Evolutionary conservation across 2,329 filamentous ascomycete genomes (phyloP), one percentile per base, ranked within the genome.

Genomic region (Didymella exigua): DNA sequence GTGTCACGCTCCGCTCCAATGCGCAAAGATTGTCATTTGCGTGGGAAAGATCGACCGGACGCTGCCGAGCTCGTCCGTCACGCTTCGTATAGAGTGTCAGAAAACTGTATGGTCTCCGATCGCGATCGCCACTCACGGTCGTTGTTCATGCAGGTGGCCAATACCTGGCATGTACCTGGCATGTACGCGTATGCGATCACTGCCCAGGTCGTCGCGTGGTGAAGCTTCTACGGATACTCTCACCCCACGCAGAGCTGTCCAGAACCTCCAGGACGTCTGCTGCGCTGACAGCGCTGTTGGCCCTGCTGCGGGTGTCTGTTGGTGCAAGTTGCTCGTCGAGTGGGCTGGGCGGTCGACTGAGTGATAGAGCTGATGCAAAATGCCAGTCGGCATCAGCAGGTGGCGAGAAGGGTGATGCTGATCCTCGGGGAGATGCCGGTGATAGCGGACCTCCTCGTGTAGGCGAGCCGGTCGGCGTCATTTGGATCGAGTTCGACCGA

Each of bases 171-270:
- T 19, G 24, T 42, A 34, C 34, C 16, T 26, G n/a, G 27, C 7
- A 7, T 11, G 19, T 44, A 34, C 21, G 30, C 21, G 46, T 36
- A 46, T 34, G 36, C n/a, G 31, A 33, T 47, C 21, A 50, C 33
- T 55, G 52, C 33, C 46, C 46, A 4, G 52, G 63, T 45, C 84
- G 79, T 66, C 81, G 81, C 67, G 81, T 83, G 48, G 92, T 96
- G 65, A 95, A 91, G 77, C 91, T 96, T 59, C 91, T 84, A 60
- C 92, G 83, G 61, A 97, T 92, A 79, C 90, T 96, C 77, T 96
- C 91, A 46, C 93, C 90, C 93, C 93, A 98, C 14, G 90, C 88
- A 16, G 91, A 95, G 68, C 93, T 90, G 68, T 95, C 91, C 49
- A 98, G 82, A 70, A 95, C 89, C 63, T 92, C 87, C 73, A 93